These are phyloP conservation scores for Gloeopeniophorella convolvens DNA, from an alignment of 768 basidiomycete genomes.

Conservation along the genomic window DNA sequence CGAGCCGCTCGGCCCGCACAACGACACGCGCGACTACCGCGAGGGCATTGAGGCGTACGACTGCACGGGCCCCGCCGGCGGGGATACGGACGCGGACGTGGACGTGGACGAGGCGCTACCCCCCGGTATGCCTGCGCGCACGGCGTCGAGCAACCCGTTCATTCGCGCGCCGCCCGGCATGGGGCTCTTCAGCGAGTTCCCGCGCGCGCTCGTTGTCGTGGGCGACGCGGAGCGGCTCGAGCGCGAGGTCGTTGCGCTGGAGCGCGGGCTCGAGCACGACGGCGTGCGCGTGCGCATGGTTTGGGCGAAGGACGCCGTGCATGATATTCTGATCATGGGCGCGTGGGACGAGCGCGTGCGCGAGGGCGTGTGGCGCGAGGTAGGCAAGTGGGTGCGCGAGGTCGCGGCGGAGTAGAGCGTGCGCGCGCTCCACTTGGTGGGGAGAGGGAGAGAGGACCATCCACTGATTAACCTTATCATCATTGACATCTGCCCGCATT, in stretches of 20 bases:
- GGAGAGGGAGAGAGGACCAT: too few relatives aligned
- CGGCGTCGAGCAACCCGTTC: conserved; percentile 22
- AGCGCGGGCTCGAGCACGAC: conserved; percentile 17
- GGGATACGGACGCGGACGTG: too few relatives aligned
- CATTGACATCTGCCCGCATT: neutral
- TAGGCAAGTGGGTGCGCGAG: conserved; percentile 16
- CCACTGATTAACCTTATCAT: too few relatives aligned
- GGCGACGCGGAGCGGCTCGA: conserved; percentile 49
- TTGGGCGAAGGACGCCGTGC: conserved; percentile 20
- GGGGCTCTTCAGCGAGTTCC: conserved; percentile 41
- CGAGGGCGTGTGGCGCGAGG: conserved; percentile 20
- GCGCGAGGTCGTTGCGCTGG: conserved; percentile 34
- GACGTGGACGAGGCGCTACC: too few relatives aligned
- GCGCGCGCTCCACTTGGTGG: too few relatives aligned
- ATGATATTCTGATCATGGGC: conserved; percentile 19
- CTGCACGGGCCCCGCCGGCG: too few relatives aligned
- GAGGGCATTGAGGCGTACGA: conserved; percentile 20
- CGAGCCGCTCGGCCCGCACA: conserved; percentile 24
- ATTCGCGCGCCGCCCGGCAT: conserved; percentile 30
- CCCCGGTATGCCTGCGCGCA: conserved; percentile 25
- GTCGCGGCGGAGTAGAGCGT: neutral
- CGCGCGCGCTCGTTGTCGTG: conserved; percentile 38
- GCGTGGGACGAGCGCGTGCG: conserved; percentile 19
- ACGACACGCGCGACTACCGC: conserved; percentile 19
- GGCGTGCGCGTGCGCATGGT: conserved; percentile 21